Evolutionary conservation across 2,329 filamentous ascomycete species (phyloP), one percentile per base, ranked within the genome.

Genomic region (Nemania diffusa): DNA sequence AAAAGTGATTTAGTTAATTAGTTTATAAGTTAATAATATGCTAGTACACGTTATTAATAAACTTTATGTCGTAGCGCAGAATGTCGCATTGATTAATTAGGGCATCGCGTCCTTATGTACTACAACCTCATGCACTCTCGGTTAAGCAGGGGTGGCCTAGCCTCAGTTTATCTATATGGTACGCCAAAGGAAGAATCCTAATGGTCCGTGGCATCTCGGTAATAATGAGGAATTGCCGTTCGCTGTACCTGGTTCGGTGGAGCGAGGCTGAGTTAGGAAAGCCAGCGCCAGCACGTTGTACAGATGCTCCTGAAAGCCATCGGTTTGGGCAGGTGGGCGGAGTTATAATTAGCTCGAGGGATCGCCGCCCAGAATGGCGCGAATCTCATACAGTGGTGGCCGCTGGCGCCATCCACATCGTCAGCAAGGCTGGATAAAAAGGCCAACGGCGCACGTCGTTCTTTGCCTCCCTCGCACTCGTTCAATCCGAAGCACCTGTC

Each of bases 381-480:
- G 22, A 22, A 51, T 2, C 5, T 4, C 13, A 22, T 11, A n/a
- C 20, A 44, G 13, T 48, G 4, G 20, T 44, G 37, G 27, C 55
- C 13, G 57, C 57, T 57, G 34, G 63, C 63, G 57, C 63, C 63
- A 65, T 62, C 63, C 13, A 37, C 34, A 44, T 48, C 55, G n/a
- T 17, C 17, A n/a, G 24, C 22, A 17, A 24, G 32, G 22, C 15
- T 6, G 9, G 24, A 24, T 52, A 50, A 26, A 44, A 57, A 62
- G 46, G 37, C 17, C 15, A 57, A 24, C 57, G 57, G 34, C 37
- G 13, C 9, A 17, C 13, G 11, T 57, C 20, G 26, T 46, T 44
- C 34, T 32, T 57, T 37, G n/a, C 34, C 29, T 52, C 44, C n/a
- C 32, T 50, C 32, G 32, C 46, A 3, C 20, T 22, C 46, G 32